Evolutionary conservation across 495 filamentous ascomycete species (phyloP).

Genomic region (Ramalina intermedia): DNA sequence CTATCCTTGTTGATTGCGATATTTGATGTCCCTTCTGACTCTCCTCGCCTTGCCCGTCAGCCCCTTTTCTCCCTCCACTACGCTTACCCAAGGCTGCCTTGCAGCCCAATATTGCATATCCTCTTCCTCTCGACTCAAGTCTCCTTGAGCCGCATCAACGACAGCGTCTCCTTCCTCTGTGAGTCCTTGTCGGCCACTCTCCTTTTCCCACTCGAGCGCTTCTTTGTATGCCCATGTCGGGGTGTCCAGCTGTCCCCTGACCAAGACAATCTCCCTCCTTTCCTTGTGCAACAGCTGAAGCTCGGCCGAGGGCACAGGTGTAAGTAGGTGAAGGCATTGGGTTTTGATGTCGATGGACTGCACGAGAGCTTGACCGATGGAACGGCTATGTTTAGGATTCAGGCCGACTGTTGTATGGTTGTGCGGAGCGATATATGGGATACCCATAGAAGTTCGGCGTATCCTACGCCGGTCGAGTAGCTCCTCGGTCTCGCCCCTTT

Average conservation of each 20-base stretch:
- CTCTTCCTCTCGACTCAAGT: conserved; percentile 1
- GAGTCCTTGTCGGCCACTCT: conserved; percentile 1
- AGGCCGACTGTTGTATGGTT: conserved; percentile 26
- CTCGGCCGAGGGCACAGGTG: conserved; percentile 27
- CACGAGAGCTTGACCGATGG: conserved; percentile 38
- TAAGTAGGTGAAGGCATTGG: conserved; percentile 31
- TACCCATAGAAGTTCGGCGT: conserved; percentile 20
- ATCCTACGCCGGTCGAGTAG: conserved; percentile 6
- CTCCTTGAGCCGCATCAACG: neutral
- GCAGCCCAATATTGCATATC: conserved; percentile 3
- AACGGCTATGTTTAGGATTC: conserved; percentile 29
- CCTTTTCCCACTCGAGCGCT: conserved; percentile 10
- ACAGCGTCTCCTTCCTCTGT: conserved; percentile 5
- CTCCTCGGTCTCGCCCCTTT: neutral
- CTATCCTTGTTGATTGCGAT: neutral
- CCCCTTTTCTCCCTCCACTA: conserved; percentile 5
- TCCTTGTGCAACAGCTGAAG: conserved; percentile 24
- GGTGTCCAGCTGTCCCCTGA: conserved; percentile 37
- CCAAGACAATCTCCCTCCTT: conserved; percentile 31
- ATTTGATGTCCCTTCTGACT: conserved; percentile 17
- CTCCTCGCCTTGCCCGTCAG: conserved; percentile 20
- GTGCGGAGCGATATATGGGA: conserved; percentile 30
- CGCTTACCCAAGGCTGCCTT: conserved; percentile 18
- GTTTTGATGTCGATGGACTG: conserved; percentile 28
- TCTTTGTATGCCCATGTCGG: conserved; percentile 33